Evolutionary conservation across 192 early-diverging fungal genomes (phyloP), one percentile per base, ranked within the genome.

Genomic region (Chytriomyces sp.): DNA sequence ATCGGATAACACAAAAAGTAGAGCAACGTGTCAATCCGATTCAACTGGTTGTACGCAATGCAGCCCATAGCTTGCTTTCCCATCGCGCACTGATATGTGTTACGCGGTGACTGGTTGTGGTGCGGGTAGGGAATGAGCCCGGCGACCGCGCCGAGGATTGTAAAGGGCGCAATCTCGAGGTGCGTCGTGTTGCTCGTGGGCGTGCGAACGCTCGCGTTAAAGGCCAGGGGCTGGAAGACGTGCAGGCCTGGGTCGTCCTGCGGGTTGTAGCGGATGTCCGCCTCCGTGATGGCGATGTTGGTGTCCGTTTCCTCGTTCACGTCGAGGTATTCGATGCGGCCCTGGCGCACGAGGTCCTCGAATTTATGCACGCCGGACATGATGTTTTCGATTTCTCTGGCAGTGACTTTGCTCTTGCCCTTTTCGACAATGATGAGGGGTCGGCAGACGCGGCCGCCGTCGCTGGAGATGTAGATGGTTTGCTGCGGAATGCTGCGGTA

Each of bases 11-110:
- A 92, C 91, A 98, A 92, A 56, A 98, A 83, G 81, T 99, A 97
- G 19, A 97, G 81, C 49, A 98, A 79, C 6, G 95, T 98, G 78
- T 99, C 97, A 64, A 96, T 95, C 59, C 97, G 87, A 72, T 91
- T 90, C 26, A 96, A 75, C 83, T 98, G 94, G 75, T 99, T 99
- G 74, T 94, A 96, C 7, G 89, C 94, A 60, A 97, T 96, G 19
- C 93, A 92, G 19, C 96, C 96, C 59, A 99, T 99, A 38, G 97
- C 95, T 83, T 99, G 97, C 78, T 99, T 99, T 71, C 94, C 94
- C 97, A 99, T 99, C 78, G 95, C 95, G 65, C 91, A 97, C 86
- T 98, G 96, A 79, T 97, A 98, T 5, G 95, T 97, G 84, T 97
- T 97, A 81, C 96, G 91, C 34, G 96, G 95, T 62, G 93, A 94